Conservation (phyloP, 169 alveolate genomes). For the Plasmodium gonderi region DNA sequence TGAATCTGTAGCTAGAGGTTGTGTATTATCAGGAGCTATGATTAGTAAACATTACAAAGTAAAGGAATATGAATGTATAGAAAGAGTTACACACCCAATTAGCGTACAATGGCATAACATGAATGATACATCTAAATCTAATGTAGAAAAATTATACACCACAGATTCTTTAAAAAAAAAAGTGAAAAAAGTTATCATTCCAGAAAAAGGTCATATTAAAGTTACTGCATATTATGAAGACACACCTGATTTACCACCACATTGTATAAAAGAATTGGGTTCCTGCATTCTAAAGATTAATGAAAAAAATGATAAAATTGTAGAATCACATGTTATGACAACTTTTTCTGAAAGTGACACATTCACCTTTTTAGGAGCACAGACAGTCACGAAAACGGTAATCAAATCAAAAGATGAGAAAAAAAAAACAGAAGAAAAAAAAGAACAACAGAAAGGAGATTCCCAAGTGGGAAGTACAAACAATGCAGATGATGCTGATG, state of each 20-base stretch:
- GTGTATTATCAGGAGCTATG: conserved; percentile 90
- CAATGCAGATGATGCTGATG: background rate
- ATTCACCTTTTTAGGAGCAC: conserved; percentile 58
- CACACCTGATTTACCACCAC: conserved; percentile 69
- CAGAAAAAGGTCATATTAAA: conserved; percentile 74
- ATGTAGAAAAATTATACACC: conserved; percentile 38
- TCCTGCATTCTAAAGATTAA: conserved; percentile 79
- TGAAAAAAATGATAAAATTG: conserved; percentile 74
- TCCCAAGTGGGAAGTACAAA: background rate
- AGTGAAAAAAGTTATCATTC: conserved; percentile 26
- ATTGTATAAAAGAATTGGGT: conserved; percentile 76
- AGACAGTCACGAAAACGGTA: conserved; percentile 39
- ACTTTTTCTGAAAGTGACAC: conserved; percentile 63
- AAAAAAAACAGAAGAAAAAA: conserved; percentile 31
- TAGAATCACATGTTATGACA: conserved; percentile 67
- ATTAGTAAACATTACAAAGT: conserved; percentile 81
- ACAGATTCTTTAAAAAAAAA: conserved; percentile 52
- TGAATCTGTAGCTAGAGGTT: conserved; percentile 98
- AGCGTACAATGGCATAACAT: conserved; percentile 52
- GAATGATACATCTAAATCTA: conserved; percentile 10
- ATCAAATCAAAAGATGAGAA: conserved; percentile 43
- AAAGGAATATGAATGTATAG: conserved; percentile 79
- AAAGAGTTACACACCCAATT: conserved; percentile 78
- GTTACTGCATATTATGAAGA: conserved; percentile 74
- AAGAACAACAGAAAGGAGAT: background rate